These are phyloP conservation scores for Yamadazyma diospyri DNA, from an alignment of 1,139 yeast species.

Conservation along the genomic window DNA sequence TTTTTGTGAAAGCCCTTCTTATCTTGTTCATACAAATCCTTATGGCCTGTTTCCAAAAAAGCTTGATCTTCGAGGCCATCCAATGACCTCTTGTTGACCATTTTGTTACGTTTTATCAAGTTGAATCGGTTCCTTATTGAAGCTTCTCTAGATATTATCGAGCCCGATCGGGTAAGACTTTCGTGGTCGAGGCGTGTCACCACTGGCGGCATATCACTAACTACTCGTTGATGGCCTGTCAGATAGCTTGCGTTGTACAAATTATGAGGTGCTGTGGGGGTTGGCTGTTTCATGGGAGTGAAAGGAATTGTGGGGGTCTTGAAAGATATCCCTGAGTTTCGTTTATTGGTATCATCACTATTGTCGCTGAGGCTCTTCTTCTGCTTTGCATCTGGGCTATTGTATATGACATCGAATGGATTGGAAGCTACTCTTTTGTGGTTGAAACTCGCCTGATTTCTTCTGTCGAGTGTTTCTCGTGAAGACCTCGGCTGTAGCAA, in stretches of 20 bases:
- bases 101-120: constrained; percentile 29
- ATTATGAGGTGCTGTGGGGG: constrained; percentile 6
- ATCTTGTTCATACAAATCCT: constrained; percentile 6
- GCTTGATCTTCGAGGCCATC: constrained; percentile 8
- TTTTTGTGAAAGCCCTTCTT: constrained; percentile 1
- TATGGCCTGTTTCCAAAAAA: constrained; percentile 8
- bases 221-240: constrained; percentile 1
- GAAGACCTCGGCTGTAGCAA: constrained; percentile 2
- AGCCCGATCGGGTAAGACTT: constrained; percentile 22
- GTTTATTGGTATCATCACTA: constrained; percentile 2
- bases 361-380: constrained; percentile 1
- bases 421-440: constrained; percentile 17
- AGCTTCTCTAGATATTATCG: constrained; percentile 31
- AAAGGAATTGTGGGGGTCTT: constrained; percentile 6
- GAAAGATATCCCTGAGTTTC: constrained; percentile 6
- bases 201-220: constrained; percentile 19
- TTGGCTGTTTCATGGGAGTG: constrained; percentile 2
- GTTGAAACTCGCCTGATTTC: constrained; percentile 6
- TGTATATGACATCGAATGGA: constrained; percentile 22
- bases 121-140: constrained; percentile 29
- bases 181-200: constrained; percentile 27
- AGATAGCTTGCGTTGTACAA: constrained; percentile 2
- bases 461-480: too few relatives aligned
- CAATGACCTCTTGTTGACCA: constrained; percentile 21
- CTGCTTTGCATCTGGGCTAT: constrained; percentile 1